phyloP scores from a whole-genome alignment of 805 yeast genomes.

The Schwanniomyces pseudopolymorphus region DNA sequence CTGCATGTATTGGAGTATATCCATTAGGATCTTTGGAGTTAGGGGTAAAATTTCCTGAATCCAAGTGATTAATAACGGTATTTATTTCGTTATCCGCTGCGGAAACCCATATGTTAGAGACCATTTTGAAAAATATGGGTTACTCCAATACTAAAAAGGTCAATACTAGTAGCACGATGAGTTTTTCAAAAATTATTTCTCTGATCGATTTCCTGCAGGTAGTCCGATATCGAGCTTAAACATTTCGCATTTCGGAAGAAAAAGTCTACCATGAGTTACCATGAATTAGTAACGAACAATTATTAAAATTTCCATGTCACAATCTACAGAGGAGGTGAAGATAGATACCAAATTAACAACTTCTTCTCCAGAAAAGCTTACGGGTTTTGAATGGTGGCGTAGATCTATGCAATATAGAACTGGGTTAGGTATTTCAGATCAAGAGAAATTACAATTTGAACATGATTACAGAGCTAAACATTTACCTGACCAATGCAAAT shows the following conservation, averaged over 20 bases:
- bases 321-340: background rate
- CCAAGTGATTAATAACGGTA: constrained; percentile 56
- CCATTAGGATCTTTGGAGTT: constrained; percentile 88
- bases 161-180: background rate
- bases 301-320: background rate
- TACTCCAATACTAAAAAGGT: background rate
- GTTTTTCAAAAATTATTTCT: background rate
- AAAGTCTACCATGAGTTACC: background rate
- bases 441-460: constrained; percentile 57
- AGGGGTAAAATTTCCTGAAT: constrained; percentile 53
- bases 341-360: constrained; percentile 6
- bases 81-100: constrained; percentile 79
- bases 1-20: constrained; percentile 96
- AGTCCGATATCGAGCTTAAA: background rate
- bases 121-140: constrained; percentile 20
- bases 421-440: constrained; percentile 59
- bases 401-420: constrained; percentile 68
- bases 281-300: too few species aligned
- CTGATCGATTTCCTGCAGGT: background rate
- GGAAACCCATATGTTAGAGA: constrained; percentile 86
- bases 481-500: constrained; percentile 53
- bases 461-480: constrained; percentile 49
- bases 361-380: constrained; percentile 29
- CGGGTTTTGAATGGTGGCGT: constrained; percentile 81
- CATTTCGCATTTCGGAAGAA: background rate